Evolutionary conservation across 768 basidiomycete species (phyloP), one percentile per base, ranked within the genome.

Genomic region (Calocera viscosa): DNA sequence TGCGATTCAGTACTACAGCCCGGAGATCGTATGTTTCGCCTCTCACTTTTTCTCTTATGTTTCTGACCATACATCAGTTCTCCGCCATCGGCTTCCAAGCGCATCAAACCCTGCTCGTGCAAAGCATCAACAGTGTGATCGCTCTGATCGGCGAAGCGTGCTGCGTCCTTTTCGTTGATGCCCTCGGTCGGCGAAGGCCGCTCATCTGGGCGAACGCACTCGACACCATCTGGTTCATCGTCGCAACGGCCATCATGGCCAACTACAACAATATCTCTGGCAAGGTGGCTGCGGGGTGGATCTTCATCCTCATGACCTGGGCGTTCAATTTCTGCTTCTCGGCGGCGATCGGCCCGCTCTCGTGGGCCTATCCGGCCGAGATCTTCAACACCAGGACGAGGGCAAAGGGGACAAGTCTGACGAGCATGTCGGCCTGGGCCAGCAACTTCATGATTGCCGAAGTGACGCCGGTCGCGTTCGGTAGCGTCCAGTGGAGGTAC

Each of bases 1-100:
- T 64, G 82, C 80, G 40, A 83, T 86, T 41, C 82, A 83, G 69
- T 83, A 82, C 73, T 83, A 82, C 71, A 81, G 80, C 2, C 80
- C 79, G 0, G 32, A 49, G 66, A 77, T 76, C 26, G 79, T 79
- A 67, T 63, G 74, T 24, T 19, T 47, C 32, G 33, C 49, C 63
- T 30, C 78, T 79, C 43, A 33, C 53, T 40, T 34, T 30, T 26
- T 22, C 2, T 3, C 73, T 73, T 63, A 78, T 76, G 1, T 19
- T 47, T 10, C 10, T 40, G 39, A 19, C n/a, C n/a, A 75, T 76
- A 65, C 28, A 71, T 68, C 66, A 72, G 72, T 67, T 69, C 65
- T 3, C 69, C 67, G 64, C 73, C 76, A 81, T 81, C 77, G 81
- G 80, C 17, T 81, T 82, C 72, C 74, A 73, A 32, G 74, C 79